Evolutionary conservation across 163 green algal genomes (phyloP), one percentile per base, ranked within the genome.

Genomic region (Scenedesmus sp.): DNA sequence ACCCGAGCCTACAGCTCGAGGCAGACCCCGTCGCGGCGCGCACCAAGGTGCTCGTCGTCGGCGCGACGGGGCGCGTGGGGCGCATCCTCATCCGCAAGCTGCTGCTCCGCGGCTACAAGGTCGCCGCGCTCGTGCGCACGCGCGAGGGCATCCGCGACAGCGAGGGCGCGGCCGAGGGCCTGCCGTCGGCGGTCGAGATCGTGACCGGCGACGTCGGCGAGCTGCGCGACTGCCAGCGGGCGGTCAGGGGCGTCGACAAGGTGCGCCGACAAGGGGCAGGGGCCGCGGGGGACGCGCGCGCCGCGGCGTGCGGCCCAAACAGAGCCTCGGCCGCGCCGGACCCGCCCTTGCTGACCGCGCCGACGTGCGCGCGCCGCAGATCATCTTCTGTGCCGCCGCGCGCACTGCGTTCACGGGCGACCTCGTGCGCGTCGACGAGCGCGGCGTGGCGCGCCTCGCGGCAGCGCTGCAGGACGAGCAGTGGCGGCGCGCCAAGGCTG

Each of bases 1-100:
- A 75, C 58, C 71, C 60, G 36, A 51, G 48, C 54, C 22, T 60
- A 2, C 84, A 92, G 4, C 90, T 93, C 39, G 84, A 91, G 28
- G 84, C 87, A 0, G 89, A 87, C 0, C 42, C 53, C 31, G 84
- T 93, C 33, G 94, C 94, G n/a, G 76, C 84, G 29, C 89, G 85
- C 70, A 99, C 96, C 11, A 96, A 83, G 1, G 95, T 99, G 28
- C 86, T 99, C 22, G 94, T 99, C 3, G 84, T 94, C 0, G 96
- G 96, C 0, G 96, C 94, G 45, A 98, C 95, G 13, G 96, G 95
- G 6, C 77, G 90, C 26, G 90, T 96, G 2, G 93, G 93, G 13
- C 78, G 84, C 29, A 91, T 99, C n/a, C 84, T 99, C 2, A 85
- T 97, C 6, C 88, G 96, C 42, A 99, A 99, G 87, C 90, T 99